Conservation (phyloP, 2,329 filamentous ascomycete species). For the Colletotrichum sp. region DNA sequence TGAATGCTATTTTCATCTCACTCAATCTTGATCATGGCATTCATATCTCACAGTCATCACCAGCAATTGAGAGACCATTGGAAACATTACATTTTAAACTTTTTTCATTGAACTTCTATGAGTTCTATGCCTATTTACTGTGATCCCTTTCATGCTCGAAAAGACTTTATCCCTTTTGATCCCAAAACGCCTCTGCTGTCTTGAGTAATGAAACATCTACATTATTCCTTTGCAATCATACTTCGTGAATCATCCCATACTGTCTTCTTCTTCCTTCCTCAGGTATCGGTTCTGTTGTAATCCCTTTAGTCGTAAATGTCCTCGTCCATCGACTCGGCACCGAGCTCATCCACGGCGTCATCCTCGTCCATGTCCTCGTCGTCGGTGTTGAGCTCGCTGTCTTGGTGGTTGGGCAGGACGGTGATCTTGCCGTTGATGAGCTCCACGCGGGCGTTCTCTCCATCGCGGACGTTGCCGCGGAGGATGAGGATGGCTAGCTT, state of each 20-base stretch:
- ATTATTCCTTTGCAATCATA: not conserved
- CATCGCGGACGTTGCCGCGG: slow-evolving; percentile 82
- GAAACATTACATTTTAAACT: not conserved
- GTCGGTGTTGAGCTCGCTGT: slow-evolving; percentile 60
- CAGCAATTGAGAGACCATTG: not conserved
- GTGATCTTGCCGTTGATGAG: slow-evolving; percentile 80
- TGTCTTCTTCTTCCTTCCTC: not conserved
- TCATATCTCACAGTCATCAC: not conserved
- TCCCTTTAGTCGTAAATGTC: slow-evolving; percentile 52
- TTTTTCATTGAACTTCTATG: not conserved
- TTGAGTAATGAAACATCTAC: not conserved
- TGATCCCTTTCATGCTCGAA: not conserved
- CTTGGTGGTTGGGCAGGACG: slow-evolving; percentile 81
- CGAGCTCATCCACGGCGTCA: slow-evolving; percentile 74
- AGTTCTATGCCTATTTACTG: not conserved
- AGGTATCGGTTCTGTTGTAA: not conserved
- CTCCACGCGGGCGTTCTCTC: slow-evolving; percentile 81
- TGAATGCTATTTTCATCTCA: not conserved
- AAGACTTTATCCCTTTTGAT: not conserved
- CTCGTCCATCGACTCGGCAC: slow-evolving; percentile 65
- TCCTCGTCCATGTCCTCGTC: slow-evolving; percentile 76
- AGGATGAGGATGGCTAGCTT: slow-evolving; percentile 90
- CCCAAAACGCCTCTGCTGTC: slow-evolving; percentile 4
- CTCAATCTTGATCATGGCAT: not conserved
- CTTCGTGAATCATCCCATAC: not conserved